Conservation (phyloP, 768 basidiomycete genomes). For the Galerina marginata region DNA sequence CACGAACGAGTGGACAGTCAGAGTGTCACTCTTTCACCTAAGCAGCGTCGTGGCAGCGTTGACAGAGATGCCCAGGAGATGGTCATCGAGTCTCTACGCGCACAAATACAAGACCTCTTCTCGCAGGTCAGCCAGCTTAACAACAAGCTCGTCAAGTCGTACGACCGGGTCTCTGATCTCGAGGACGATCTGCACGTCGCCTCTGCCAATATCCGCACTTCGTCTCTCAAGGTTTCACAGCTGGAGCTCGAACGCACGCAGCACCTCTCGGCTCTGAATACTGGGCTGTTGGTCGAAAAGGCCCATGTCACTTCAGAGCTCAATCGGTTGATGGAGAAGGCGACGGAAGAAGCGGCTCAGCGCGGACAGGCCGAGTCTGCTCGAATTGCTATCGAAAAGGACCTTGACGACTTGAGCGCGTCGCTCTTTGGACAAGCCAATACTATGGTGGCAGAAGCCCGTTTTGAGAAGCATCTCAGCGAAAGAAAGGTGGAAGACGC, state of each 20-base stretch:
- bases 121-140: slow-evolving; percentile 92
- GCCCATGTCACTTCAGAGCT: slow-evolving; percentile 90
- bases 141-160: slow-evolving; percentile 88
- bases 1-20: slow-evolving; percentile 3
- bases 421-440: slow-evolving; percentile 92
- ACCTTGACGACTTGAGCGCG: slow-evolving; percentile 93
- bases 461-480: slow-evolving; percentile 66
- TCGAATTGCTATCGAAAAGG: slow-evolving; percentile 84
- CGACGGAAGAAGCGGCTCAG: slow-evolving; percentile 92
- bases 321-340: slow-evolving; percentile 90
- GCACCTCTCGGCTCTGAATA: slow-evolving; percentile 89
- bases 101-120: slow-evolving; percentile 85
- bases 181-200: slow-evolving; percentile 86
- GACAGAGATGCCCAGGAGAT: slow-evolving; percentile 78
- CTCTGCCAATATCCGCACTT: slow-evolving; percentile 59
- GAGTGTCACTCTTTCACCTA: slow-evolving; percentile 8
- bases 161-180: slow-evolving; percentile 90
- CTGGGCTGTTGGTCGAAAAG: slow-evolving; percentile 91
- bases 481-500: slow-evolving; percentile 78
- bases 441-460: slow-evolving; percentile 96
- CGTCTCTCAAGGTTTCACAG: slow-evolving; percentile 71
- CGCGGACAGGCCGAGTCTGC: slow-evolving; percentile 91
- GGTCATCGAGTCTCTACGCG: slow-evolving; percentile 80
- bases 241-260: slow-evolving; percentile 86
- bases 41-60: slow-evolving; percentile 27